Evolutionary conservation across 495 filamentous ascomycete genomes (phyloP).

Genomic region (Hyaloscypha bicolor): DNA sequence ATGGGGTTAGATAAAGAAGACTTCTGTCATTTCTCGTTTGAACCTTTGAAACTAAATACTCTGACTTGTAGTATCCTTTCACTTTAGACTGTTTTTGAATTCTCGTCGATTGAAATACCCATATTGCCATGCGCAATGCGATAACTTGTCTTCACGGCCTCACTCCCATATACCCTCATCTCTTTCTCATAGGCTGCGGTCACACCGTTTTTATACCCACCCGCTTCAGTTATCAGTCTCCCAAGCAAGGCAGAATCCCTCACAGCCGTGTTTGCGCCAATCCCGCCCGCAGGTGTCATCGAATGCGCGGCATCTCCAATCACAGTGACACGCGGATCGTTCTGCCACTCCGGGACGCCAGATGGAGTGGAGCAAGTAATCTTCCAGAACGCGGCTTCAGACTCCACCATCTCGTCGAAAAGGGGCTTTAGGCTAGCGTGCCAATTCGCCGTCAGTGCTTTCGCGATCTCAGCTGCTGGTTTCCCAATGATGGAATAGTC

Average conservation of each 20-base stretch:
- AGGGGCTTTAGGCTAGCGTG: constrained; percentile 50
- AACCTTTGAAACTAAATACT: background rate
- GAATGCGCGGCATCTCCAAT: constrained; percentile 63
- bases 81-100: constrained; percentile 33
- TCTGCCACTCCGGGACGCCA: constrained; percentile 53
- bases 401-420: constrained; percentile 51
- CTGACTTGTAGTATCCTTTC: constrained; percentile 5
- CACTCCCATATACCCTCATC: constrained; percentile 58
- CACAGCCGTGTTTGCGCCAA: constrained; percentile 61
- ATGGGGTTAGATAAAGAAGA: background rate
- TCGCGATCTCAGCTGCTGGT: constrained; percentile 52
- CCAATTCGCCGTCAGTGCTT: constrained; percentile 49
- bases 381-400: constrained; percentile 57
- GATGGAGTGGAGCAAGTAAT: constrained; percentile 55
- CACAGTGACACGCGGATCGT: constrained; percentile 56
- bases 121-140: constrained; percentile 40
- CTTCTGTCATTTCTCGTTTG: background rate
- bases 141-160: constrained; percentile 51
- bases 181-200: constrained; percentile 54
- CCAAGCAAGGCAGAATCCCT: constrained; percentile 52
- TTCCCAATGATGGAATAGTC: constrained; percentile 52
- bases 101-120: constrained; percentile 44
- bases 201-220: constrained; percentile 44
- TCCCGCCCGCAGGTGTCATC: constrained; percentile 64
- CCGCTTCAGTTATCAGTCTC: constrained; percentile 45